phyloP scores from a whole-genome alignment of 139 green algal species.

The Desmodesmus armatus region DNA sequence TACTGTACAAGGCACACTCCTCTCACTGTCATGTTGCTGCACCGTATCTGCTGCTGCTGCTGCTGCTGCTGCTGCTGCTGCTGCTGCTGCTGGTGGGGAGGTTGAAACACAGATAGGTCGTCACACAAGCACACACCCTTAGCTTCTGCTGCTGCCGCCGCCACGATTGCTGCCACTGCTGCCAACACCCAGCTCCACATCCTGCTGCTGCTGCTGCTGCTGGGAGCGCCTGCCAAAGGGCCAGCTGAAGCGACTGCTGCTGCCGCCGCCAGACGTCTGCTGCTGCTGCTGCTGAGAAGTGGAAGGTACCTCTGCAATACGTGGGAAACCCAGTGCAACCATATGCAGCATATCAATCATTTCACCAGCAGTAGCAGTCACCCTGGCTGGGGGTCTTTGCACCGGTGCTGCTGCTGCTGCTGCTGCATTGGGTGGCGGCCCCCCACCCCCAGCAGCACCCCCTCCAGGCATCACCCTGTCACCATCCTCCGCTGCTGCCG shows the following conservation, averaged over 20 bases:
- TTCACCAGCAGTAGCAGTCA: neutral
- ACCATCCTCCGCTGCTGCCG: neutral
- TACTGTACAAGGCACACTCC: neutral
- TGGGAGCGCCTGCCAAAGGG: neutral
- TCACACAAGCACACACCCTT: too few relatives aligned
- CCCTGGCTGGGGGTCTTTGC: neutral
- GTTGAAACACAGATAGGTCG: too few relatives aligned
- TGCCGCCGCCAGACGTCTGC: neutral
- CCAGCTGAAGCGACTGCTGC: neutral
- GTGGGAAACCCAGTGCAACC: neutral
- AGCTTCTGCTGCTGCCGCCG: neutral
- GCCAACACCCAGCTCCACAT: too few relatives aligned
- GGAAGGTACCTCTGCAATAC: neutral
- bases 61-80: neutral
- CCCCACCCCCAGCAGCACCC: neutral
- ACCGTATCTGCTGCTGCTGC: neutral
- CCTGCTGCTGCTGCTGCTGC: neutral
- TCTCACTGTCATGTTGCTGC: too few relatives aligned
- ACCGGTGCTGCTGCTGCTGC: constrained; percentile 12
- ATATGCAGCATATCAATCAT: neutral
- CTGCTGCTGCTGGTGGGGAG: constrained; percentile 13
- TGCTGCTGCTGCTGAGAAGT: neutral
- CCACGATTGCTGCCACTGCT: too few relatives aligned
- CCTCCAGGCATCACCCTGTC: neutral
- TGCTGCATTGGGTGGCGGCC: neutral